A percentile compares a stretch with the other conserved stretches of the same genome.
These are phyloP conservation scores for Gossypioides kirkii DNA, from an alignment of 345 rosid genomes.

Conservation along the genomic window DNA sequence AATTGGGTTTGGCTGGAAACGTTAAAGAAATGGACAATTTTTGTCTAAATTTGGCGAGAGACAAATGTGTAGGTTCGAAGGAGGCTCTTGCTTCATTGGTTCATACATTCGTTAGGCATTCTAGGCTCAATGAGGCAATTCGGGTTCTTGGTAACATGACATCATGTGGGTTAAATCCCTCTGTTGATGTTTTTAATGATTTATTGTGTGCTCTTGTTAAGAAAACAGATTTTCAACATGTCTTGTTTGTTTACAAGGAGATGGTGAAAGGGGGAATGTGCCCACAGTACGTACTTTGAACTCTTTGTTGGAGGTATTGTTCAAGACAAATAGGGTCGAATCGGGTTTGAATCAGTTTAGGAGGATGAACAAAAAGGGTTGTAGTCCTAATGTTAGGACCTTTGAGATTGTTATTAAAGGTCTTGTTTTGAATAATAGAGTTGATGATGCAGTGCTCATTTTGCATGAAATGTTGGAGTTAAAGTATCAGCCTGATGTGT, in stretches of 20 bases:
- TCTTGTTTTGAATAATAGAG: conserved; percentile 26
- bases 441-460: conserved; percentile 32
- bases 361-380: conserved; percentile 46
- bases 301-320: conserved; percentile 39
- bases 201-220: conserved; percentile 38
- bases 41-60: conserved; percentile 37
- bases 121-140: conserved; percentile 33
- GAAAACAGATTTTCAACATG: conserved; percentile 32
- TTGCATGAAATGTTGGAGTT: conserved; percentile 38
- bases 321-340: conserved; percentile 33
- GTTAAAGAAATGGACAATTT: conserved; percentile 33
- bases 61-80: conserved; percentile 26
- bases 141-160: conserved; percentile 35
- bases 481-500: conserved; percentile 22
- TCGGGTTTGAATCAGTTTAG: conserved; percentile 45
- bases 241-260: conserved; percentile 53
- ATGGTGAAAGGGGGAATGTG: conserved; percentile 46
- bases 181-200: conserved; percentile 31
- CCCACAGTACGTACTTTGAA: conserved; percentile 47
- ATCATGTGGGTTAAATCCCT: conserved; percentile 31
- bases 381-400: conserved; percentile 38
- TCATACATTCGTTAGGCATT: conserved; percentile 28
- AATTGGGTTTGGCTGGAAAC: conserved; percentile 47
- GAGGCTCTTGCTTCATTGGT: conserved; percentile 33
- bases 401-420: conserved; percentile 44